phyloP scores from a whole-genome alignment of 371 early-diverging fungal species.

The Sporodiniella umbellata region DNA sequence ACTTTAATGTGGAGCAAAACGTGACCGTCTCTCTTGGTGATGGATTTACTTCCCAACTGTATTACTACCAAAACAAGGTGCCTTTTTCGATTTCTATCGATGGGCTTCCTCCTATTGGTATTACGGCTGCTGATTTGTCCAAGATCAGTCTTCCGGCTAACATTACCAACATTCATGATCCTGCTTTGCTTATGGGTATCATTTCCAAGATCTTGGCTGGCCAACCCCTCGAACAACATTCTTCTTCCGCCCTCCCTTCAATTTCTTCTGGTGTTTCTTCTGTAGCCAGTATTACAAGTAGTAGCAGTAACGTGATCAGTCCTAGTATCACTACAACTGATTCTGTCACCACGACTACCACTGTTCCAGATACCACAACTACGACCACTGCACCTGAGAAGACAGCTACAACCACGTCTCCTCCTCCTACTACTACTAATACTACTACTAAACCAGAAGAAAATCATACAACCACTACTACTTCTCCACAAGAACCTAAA shows the following conservation, averaged over 20 bases:
- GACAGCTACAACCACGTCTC: conserved; percentile 1
- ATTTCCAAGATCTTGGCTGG: conserved; percentile 2
- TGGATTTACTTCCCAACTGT: conserved; percentile 22
- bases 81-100: conserved; percentile 12
- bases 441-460: too few relatives aligned
- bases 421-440: too few relatives aligned
- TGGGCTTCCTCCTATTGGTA: conserved; percentile 1
- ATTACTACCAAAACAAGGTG: conserved; percentile 29
- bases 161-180: not conserved
- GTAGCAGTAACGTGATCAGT: too few relatives aligned
- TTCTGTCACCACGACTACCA: not conserved
- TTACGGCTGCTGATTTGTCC: conserved; percentile 3
- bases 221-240: not conserved
- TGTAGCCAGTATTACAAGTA: not conserved
- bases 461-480: not conserved
- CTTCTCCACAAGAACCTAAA: not conserved
- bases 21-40: conserved; percentile 21
- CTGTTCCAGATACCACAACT: conserved; percentile 4
- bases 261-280: not conserved
- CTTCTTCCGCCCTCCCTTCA: conserved; percentile 5
- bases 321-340: conserved; percentile 2
- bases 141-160: conserved; percentile 2
- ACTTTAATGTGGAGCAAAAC: conserved; percentile 20
- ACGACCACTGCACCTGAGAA: conserved; percentile 5
- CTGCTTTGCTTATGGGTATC: conserved; percentile 1